Base-by-base conservation (phyloP, 495 filamentous ascomycete genomes). In the Arthonia radiata region DNA sequence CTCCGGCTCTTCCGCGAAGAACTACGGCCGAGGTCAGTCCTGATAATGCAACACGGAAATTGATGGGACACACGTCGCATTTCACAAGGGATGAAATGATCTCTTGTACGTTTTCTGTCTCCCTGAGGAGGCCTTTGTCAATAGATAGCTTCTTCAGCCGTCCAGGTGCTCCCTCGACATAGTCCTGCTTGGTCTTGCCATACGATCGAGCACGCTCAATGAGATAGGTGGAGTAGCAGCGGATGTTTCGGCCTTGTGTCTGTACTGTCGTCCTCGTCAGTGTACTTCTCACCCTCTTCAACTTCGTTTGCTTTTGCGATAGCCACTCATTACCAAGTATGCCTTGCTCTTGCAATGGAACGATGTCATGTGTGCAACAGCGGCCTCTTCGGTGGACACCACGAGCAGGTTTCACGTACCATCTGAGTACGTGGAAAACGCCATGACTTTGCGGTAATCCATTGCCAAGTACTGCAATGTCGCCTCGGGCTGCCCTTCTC, bases 221-320 rank as follows among this genome's bases (percentile, higher is more conserved):
- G 18, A 99, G 59, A 41, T 94, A 99, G 27, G 72, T 61, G 14
- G 78, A 60, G 57, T 99, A 99, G 40, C 80, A 66, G 26, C 79
- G 63, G 40, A 99, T 92, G 42, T 94, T 99, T 31, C 71, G 69
- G 25, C 86, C 86, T 50, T 99, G 86, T 7, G 76, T 73, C 54
- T 94, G 86, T n/a, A 75, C 83, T 79, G 42, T 18, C 23, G 42
- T 44, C 33, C 31, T 8, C 18, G 29, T 23, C 18, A 25, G 25
- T n/a, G n/a, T n/a, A n/a, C n/a, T n/a, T n/a, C n/a, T n/a, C n/a
- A n/a, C n/a, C n/a, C n/a, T n/a, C n/a, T n/a, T n/a, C n/a, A n/a
- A n/a, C n/a, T n/a, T n/a, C n/a, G n/a, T n/a, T n/a, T n/a, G n/a
- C n/a, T n/a, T n/a, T n/a, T n/a, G n/a, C n/a, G n/a, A n/a, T n/a